Conservation (phyloP, 2,329 filamentous ascomycete species). For the Coleophoma cylindrospora region DNA sequence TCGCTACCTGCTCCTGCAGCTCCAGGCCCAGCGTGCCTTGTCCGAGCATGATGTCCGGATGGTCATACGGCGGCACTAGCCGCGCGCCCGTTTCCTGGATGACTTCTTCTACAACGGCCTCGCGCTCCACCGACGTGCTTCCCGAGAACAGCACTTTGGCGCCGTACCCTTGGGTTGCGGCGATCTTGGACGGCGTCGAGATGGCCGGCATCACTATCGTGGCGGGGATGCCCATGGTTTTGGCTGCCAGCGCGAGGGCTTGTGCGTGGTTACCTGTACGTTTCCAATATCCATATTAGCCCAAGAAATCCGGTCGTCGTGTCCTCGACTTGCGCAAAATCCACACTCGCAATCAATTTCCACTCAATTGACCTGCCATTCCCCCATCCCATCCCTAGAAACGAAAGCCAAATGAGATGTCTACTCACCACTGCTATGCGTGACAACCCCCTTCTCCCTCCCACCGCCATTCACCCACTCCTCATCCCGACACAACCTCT, state of each 20-base stretch:
- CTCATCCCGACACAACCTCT: constrained; percentile 57
- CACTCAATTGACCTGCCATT: too few relatives aligned
- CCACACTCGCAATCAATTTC: too few relatives aligned
- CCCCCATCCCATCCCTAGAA: too few relatives aligned
- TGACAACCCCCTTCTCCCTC: constrained; percentile 68
- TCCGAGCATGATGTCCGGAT: constrained; percentile 85
- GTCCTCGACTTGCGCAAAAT: too few relatives aligned
- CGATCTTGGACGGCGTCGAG: constrained; percentile 79
- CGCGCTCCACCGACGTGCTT: constrained; percentile 73
- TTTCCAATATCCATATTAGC: background rate
- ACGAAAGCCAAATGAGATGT: constrained; percentile 5
- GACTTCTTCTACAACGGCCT: constrained; percentile 68
- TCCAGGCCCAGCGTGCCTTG: constrained; percentile 90
- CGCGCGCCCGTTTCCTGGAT: constrained; percentile 68
- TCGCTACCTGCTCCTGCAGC: constrained; percentile 66
- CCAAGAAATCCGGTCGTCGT: background rate
- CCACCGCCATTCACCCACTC: constrained; percentile 58
- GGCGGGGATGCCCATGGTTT: constrained; percentile 66
- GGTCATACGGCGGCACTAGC: constrained; percentile 86
- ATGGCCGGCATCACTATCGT: constrained; percentile 93
- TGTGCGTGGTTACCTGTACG: constrained; percentile 84
- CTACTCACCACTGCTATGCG: constrained; percentile 75
- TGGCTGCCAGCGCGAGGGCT: constrained; percentile 81
- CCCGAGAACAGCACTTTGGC: constrained; percentile 78
- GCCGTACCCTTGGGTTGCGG: constrained; percentile 73